Conservation (phyloP, 345 rosid genomes). For the Hibiscus syriacus region DNA sequence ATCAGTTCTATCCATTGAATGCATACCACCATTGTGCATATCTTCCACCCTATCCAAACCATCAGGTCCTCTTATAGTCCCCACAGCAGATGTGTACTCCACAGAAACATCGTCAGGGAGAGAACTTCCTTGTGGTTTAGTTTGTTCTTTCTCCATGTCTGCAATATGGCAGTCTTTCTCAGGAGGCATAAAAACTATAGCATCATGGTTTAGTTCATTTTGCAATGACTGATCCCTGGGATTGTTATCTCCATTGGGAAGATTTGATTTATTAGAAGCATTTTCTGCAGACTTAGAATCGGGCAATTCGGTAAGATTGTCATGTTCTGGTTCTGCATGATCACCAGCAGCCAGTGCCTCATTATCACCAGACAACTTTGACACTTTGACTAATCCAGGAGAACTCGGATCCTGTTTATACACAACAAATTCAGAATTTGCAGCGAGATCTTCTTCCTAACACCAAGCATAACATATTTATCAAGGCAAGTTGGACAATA, state of each 20-base stretch:
- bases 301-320: conserved; percentile 24
- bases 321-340: conserved; percentile 58
- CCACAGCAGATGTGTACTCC: conserved; percentile 29
- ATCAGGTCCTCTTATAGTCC: conserved; percentile 17
- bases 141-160: conserved; percentile 24
- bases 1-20: conserved; percentile 20
- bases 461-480: conserved; percentile 9
- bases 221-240: conserved; percentile 23
- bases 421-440: conserved; percentile 44
- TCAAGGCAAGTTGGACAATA: not conserved
- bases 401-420: conserved; percentile 90
- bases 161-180: conserved; percentile 22
- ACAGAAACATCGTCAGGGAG: conserved; percentile 13
- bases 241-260: conserved; percentile 20
- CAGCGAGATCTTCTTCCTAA: conserved; percentile 43
- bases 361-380: conserved; percentile 55
- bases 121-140: conserved; percentile 19
- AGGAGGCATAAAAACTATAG: conserved; percentile 17
- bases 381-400: conserved; percentile 78
- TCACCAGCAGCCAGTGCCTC: conserved; percentile 58
- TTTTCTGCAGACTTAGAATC: conserved; percentile 27
- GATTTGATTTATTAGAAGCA: conserved; percentile 24
- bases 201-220: conserved; percentile 23
- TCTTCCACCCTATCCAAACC: conserved; percentile 33
- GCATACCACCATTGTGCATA: conserved; percentile 15